Percentiles rank a stretch among this genome's conserved stretches.
Evolutionary conservation across 139 green algal species (phyloP).

Genomic region (Coccomyxa sp.): DNA sequence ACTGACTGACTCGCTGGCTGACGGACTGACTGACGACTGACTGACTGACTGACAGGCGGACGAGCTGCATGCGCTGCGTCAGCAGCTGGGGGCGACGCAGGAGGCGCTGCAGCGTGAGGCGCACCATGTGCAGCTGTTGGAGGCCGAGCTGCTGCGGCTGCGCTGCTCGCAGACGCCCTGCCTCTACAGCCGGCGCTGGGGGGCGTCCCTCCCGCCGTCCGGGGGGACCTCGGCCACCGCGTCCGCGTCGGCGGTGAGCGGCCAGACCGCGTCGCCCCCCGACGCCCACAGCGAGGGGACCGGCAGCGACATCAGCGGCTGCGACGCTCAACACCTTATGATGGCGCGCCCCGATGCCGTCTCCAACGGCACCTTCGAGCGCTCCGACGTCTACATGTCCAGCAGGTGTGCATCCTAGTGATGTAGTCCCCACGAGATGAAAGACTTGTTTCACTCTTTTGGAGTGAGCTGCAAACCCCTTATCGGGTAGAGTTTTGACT

Average conservation of each 20-base stretch:
- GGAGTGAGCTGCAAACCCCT: too few relatives aligned
- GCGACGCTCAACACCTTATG: slow-evolving; percentile 20
- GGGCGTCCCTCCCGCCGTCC: too few relatives aligned
- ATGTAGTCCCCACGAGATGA: too few relatives aligned
- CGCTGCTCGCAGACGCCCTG: neutral
- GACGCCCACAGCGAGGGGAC: neutral
- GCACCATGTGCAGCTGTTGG: neutral
- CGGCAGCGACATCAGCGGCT: neutral
- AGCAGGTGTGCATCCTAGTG: too few relatives aligned
- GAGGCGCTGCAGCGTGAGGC: neutral
- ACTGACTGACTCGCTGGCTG: too few relatives aligned
- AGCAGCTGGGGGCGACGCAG: neutral
- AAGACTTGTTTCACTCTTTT: too few relatives aligned
- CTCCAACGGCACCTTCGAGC: slow-evolving; percentile 11
- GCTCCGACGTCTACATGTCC: too few relatives aligned
- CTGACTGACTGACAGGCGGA: neutral
- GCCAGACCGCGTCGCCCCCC: too few relatives aligned
- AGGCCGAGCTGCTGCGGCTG: neutral
- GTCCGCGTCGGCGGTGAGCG: too few relatives aligned
- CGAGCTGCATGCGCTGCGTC: neutral
- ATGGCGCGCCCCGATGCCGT: slow-evolving; percentile 29
- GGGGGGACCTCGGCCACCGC: too few relatives aligned
- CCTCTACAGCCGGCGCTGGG: neutral
- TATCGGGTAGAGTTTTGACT: too few relatives aligned
- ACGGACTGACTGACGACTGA: too few relatives aligned